Evolutionary conservation across 1,284 basidiomycete species (phyloP), one percentile per base, ranked within the genome.

Genomic region (Schizophyllum amplum): DNA sequence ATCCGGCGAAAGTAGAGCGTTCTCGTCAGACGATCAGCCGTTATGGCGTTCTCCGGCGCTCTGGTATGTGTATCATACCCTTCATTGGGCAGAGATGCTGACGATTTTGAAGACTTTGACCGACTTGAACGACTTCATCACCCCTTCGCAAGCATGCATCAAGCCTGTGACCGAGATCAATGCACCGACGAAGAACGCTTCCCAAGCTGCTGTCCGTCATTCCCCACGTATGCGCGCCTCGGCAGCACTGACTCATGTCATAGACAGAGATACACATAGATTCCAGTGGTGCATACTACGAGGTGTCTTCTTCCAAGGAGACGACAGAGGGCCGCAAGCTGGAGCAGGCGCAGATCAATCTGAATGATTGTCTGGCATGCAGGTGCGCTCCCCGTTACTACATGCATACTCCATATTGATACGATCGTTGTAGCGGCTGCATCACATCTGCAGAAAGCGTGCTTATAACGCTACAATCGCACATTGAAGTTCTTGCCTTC

Each of bases 361-460:
- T 98, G 66, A 98, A 98, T 65, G 96, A 98, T 68, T 99, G 96
- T 72, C 75, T 95, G 57, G 92, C 90, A 22, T 94, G 90, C 76
- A 94, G 90, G 90, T 86, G 64, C 51, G 23, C 82, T 72, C 13
- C 54, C 15, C 48, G 15, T 23, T 24, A 23, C 55, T 20, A 46
- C 47, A 48, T 50, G 52, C 17, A 22, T 55, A 61, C 52, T 48
- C 24, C 21, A 58, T 53, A 60, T 56, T n/a, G 49, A 57, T 24
- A 1, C 49, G 47, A 47, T 49, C 23, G 15, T 64, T 54, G 59
- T 59, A 97, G 94, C 61, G 96, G 96, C 1, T 99, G 96, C 67
- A 98, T 99, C 66, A 99, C 96, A 1, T 97, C 94, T 52, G 96
- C 96, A 33, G 96, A 99, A 77, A 96, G 92, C 13, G 88, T 99